phyloP scores from a whole-genome alignment of 805 yeast species.

The Zygosaccharomyces rouxii region DNA sequence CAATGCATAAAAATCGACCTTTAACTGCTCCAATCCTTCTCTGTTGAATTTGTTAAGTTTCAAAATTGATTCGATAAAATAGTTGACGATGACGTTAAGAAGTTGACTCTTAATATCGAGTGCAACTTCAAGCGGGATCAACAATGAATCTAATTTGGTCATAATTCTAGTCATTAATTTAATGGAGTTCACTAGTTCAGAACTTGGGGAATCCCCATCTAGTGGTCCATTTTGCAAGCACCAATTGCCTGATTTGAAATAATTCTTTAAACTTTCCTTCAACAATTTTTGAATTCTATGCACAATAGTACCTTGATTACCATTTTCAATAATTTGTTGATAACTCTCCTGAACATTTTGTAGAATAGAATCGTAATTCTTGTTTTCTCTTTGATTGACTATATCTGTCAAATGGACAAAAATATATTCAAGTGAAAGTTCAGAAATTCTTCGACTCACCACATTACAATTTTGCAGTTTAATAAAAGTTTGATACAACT shows the following conservation, averaged over 20 bases:
- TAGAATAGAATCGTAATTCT: constrained; percentile 28
- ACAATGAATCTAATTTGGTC: constrained; percentile 12
- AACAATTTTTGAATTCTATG: constrained; percentile 32
- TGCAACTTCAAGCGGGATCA: constrained; percentile 14
- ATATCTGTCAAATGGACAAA: constrained; percentile 24
- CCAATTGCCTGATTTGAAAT: constrained; percentile 36
- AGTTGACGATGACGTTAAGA: constrained; percentile 30
- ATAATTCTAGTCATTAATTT: constrained; percentile 23
- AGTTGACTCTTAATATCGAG: constrained; percentile 27
- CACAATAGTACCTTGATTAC: constrained; percentile 31
- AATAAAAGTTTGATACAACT: constrained; percentile 24
- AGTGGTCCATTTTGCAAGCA: constrained; percentile 8
- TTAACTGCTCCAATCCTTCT: constrained; percentile 34
- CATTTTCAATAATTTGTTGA: constrained; percentile 22
- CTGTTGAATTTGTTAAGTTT: constrained; percentile 37
- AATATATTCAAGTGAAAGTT: constrained; percentile 18
- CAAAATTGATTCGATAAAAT: constrained; percentile 35
- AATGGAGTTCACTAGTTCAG: constrained; percentile 32
- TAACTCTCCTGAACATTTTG: constrained; percentile 31
- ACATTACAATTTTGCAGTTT: constrained; percentile 21
- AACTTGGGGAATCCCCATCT: constrained; percentile 15
- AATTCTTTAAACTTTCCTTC: constrained; percentile 31
- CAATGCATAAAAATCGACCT: constrained; percentile 31
- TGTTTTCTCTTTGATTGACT: constrained; percentile 23
- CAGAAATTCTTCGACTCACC: constrained; percentile 17